Percentiles rank a stretch among this genome's conserved stretches.
phyloP scores from a whole-genome alignment of 192 early-diverging fungal species.

The Polychytrium aggregatum region DNA sequence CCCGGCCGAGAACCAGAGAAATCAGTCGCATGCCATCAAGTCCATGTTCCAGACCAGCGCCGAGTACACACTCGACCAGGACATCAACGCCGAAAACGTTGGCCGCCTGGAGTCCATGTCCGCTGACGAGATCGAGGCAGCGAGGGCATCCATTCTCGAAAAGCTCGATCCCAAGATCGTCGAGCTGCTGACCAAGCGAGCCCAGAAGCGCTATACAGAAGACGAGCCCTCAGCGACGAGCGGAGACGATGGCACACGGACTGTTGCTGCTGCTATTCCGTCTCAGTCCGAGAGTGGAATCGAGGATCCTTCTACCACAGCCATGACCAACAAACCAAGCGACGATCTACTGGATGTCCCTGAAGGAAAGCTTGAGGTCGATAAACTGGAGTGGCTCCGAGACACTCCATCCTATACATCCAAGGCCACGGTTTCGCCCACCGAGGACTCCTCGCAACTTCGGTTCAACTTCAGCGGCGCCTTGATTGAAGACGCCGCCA shows the following conservation, averaged over 20 bases:
- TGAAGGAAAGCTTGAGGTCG: conserved; percentile 38
- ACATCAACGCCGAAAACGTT: conserved; percentile 43
- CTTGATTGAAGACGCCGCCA: conserved; percentile 40
- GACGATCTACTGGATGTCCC: too few relatives aligned
- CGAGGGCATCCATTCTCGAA: conserved; percentile 50
- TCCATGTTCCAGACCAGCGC: too few relatives aligned
- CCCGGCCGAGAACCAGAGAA: too few relatives aligned
- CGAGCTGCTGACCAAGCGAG: conserved; percentile 40
- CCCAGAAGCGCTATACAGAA: conserved; percentile 11
- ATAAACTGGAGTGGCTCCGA: conserved; percentile 68
- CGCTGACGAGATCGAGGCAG: conserved; percentile 54
- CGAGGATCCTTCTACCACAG: too few relatives aligned
- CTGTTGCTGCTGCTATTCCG: too few relatives aligned
- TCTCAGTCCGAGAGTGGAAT: too few relatives aligned
- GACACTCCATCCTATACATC: conserved; percentile 25
- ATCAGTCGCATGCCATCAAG: too few relatives aligned
- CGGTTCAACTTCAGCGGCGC: conserved; percentile 76
- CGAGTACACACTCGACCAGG: too few relatives aligned
- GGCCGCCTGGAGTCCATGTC: conserved; percentile 52
- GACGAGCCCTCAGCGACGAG: too few relatives aligned
- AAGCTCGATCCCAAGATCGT: conserved; percentile 54
- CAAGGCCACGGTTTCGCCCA: conserved; percentile 15
- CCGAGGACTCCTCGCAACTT: conserved; percentile 29
- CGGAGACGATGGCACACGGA: too few relatives aligned
- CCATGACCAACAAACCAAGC: too few relatives aligned